Conservation (phyloP, 1,139 yeast species). For the Sugiyamaella xylanicola region DNA sequence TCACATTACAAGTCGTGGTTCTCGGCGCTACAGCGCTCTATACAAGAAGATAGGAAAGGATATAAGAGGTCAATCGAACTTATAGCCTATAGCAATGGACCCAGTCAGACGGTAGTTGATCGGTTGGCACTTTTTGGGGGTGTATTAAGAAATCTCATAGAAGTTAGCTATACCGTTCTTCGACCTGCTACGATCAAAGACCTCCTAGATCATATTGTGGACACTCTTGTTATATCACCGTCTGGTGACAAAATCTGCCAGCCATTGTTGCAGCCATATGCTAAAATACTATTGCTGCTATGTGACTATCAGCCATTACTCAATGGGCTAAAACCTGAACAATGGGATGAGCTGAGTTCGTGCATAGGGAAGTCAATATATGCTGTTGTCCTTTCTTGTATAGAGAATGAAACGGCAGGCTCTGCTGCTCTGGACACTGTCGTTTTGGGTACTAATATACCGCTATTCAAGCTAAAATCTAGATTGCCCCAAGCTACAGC, state of each 20-base stretch:
- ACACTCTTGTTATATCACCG: conserved; percentile 18
- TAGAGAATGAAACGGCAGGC: neutral
- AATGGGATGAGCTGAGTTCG: conserved; percentile 30
- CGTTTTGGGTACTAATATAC: neutral
- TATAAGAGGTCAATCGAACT: conserved; percentile 12
- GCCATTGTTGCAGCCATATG: conserved; percentile 27
- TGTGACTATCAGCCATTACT: conserved; percentile 29
- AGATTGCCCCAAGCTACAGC: conserved; percentile 16
- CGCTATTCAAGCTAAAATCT: neutral
- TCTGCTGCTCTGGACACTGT: neutral
- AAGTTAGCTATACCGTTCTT: conserved; percentile 11
- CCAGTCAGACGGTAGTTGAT: conserved; percentile 5
- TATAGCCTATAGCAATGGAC: conserved; percentile 7
- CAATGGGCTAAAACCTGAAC: conserved; percentile 31
- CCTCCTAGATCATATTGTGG: conserved; percentile 22
- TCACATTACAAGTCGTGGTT: neutral
- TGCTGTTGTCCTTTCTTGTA: conserved; percentile 15
- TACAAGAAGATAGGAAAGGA: conserved; percentile 13
- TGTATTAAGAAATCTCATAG: conserved; percentile 21
- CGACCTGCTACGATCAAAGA: conserved; percentile 23
- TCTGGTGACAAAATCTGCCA: conserved; percentile 19
- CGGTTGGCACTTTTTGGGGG: conserved; percentile 22
- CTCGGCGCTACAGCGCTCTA: conserved; percentile 5
- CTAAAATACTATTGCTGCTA: conserved; percentile 24
- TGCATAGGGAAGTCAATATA: conserved; percentile 21